Conservation (phyloP, 2,329 filamentous ascomycete genomes). For the Dactylonectria estremocensis region DNA sequence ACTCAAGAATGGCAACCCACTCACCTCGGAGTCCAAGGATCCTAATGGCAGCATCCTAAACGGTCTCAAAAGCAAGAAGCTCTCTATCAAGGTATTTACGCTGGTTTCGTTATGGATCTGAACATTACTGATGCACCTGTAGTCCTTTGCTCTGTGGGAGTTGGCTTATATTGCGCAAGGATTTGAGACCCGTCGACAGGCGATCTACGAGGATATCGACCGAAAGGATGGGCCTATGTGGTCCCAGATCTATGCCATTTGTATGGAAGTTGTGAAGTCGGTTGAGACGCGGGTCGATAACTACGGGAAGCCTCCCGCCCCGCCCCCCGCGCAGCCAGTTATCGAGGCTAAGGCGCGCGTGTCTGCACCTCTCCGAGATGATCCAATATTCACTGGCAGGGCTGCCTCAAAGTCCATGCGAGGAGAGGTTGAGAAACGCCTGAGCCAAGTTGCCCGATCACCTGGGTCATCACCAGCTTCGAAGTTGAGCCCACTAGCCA, state of each 20-base stretch:
- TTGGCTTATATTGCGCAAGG: slow-evolving; percentile 83
- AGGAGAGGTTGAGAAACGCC: slow-evolving; percentile 62
- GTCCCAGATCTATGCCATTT: slow-evolving; percentile 81
- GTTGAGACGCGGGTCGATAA: slow-evolving; percentile 78
- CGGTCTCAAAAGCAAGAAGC: slow-evolving; percentile 87
- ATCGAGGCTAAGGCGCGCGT: slow-evolving; percentile 52
- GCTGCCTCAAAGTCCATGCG: slow-evolving; percentile 57
- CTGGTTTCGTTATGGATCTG: neutral
- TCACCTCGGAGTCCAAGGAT: slow-evolving; percentile 89
- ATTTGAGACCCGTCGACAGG: slow-evolving; percentile 82
- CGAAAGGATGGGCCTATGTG: slow-evolving; percentile 85
- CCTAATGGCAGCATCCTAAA: slow-evolving; percentile 91
- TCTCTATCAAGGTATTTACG: slow-evolving; percentile 75
- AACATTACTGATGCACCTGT: slow-evolving; percentile 38
- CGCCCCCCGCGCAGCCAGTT: slow-evolving; percentile 51
- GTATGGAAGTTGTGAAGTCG: slow-evolving; percentile 77
- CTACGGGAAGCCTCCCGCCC: slow-evolving; percentile 64
- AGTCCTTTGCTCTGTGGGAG: slow-evolving; percentile 94
- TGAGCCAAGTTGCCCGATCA: slow-evolving; percentile 60
- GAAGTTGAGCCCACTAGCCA: slow-evolving; percentile 66
- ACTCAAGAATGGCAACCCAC: slow-evolving; percentile 85
- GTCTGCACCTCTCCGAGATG: slow-evolving; percentile 60
- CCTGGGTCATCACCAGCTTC: slow-evolving; percentile 65
- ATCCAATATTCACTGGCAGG: slow-evolving; percentile 61
- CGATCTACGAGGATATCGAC: slow-evolving; percentile 90